Base-by-base conservation (phyloP, 2,329 filamentous ascomycete species). In the Ceratocystis papillata region DNA sequence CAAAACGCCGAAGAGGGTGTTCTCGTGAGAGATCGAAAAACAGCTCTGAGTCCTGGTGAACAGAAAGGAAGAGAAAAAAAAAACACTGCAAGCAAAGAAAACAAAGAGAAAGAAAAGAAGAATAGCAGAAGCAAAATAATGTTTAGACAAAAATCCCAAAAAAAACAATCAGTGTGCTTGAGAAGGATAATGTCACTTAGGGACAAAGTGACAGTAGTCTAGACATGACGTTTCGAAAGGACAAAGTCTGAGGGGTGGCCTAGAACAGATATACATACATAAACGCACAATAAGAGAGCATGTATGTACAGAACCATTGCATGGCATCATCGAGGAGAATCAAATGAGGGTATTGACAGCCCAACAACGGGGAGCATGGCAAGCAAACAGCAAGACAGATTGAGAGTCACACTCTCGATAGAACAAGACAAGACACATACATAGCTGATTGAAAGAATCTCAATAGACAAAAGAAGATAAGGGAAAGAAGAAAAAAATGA, bases 401-500 rank as follows among this genome's bases (percentile, higher is more conserved):
- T 20, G 50, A 53, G 44, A 28, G 45, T 28, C 48, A 28, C n/a
- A 37, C 55, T 33, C 55, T 59, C 30, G 17, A 33, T n/a, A 59
- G 33, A n/a, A 59, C 55, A 37, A 37, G 55, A 33, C 55, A 59
- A 41, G 37, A 41, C 37, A 41, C 37, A 41, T 41, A 41, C 55
- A 25, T 28, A 37, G 17, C 55, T 33, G 55, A 59, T 59, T 59
- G 55, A 59, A 37, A 59, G 55, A 37, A 63, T 53, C 62, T 63
- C 62, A 63, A 63, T 63, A 50, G 57, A 64, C 53, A 45, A 60
- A 41, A 61, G 53, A 48, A 67, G 63, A 57, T 44, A 63, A 61
- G 61, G 41, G 28, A 50, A 55, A 37, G 55, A 30, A 60, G 37
- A 53, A 25, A 57, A 46, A 33, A 57, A 53, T 63, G 59, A 62